Evolutionary conservation across 768 basidiomycete species (phyloP), one percentile per base, ranked within the genome.

Genomic region (Macrolepiota dolichaula): DNA sequence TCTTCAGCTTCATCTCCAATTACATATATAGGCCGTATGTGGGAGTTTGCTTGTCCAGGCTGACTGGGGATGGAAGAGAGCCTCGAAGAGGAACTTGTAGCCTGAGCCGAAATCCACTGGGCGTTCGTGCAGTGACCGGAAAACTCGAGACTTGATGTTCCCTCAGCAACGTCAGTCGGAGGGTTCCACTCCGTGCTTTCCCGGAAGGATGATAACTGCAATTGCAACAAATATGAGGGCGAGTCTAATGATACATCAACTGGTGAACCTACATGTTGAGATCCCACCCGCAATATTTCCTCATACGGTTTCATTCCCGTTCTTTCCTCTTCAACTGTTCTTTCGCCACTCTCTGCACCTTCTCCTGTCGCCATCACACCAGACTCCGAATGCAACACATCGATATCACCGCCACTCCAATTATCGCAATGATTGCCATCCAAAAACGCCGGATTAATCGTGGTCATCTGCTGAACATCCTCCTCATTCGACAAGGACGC

Each of bases 391-490:
- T 40, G 29, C 29, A 22, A 24, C 12, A 22, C 37, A 37, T 54
- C 38, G 12, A 25, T n/a, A 25, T 22, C 11, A 40, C 9, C 27
- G 5, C 15, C 19, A n/a, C 19, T 19, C 17, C 42, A n/a, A 44
- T 44, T 19, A 4, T 29, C 59, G 54, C 36, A 22, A 22, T 12
- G n/a, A 25, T 10, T 36, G 6, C 52, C 52, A 17, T 25, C 35
- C 40, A 60, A 42, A 27, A 60, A 47, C 17, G 59, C 42, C 24
- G 59, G 59, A 27, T 60, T 36, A 24, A 60, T 47, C 2, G 59
- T 59, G 4, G 27, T 54, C 27, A 36, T 19, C 24, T 53, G 51
- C 5, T 17, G 42, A 5, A n/a, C 36, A 15, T 44, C 54, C 32
- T 47, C 59, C 24, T 13, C 59, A 12, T 60, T 40, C 32, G 29